Evolutionary conservation across 352 stramenopile genomes (phyloP), one percentile per base, ranked within the genome.

Genomic region (Peronospora belbahrii): DNA sequence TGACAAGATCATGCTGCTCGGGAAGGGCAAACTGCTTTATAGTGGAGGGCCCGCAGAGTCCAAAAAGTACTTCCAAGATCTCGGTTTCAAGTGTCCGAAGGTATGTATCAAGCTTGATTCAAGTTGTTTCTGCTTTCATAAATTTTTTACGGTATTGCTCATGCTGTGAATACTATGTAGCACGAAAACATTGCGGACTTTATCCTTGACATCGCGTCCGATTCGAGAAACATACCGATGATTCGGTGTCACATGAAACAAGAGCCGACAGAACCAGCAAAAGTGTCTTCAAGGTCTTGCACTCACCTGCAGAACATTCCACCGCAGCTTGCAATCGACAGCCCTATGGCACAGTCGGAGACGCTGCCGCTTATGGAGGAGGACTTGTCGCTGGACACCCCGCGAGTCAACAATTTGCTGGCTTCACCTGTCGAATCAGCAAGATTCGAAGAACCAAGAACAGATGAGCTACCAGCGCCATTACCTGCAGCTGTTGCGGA

Each of bases 1-100:
- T 13, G 88, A 98, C 59, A 65, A 83, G 33, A 80, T 97, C 32
- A 71, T 98, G 38, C 63, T 97, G 10, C 59, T 98, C 11, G 87
- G 70, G 3, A 88, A 88, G 48, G 80, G 79, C 20, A 76, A 82
- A 39, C 55, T 83, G 42, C 52, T 88, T 0, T 88, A 88, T 54
- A 65, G 73, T 48, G 73, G 74, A 5, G 31, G 65, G 0, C 76
- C 76, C 1, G 56, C 58, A 0, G 59, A 71, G 6, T 71, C 71
- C 14, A 82, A 80, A 42, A 33, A 19, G 2, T 73, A 79, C 56
- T 88, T 88, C 43, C 62, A 83, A 49, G 48, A 74, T 28, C 62
- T 87, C 20, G 75, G 75, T 14, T 85, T 81, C 56, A 76, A 78
- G 24, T 87, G 70, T 36, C 75, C 67, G 4, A 66, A 74, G 52